phyloP scores from a whole-genome alignment of 768 basidiomycete species.

The Amanita exitialis region DNA sequence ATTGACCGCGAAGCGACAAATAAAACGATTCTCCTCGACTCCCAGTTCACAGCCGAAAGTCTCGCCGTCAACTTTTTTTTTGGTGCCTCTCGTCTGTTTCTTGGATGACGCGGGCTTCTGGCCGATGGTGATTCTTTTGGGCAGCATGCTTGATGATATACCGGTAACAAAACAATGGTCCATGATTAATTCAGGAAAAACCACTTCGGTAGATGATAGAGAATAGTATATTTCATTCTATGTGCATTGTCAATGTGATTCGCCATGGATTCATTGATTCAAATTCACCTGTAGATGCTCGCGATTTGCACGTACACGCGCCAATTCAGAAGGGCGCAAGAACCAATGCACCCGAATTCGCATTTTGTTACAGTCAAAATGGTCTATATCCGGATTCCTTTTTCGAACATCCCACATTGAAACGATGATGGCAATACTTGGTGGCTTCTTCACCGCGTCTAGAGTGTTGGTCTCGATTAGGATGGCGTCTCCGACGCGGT shows the following conservation, averaged over 20 bases:
- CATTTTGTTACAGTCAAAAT: constrained; percentile 24
- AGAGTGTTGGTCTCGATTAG: constrained; percentile 41
- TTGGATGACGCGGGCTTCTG: constrained; percentile 7
- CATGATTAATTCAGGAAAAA: constrained; percentile 42
- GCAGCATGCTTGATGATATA: constrained; percentile 8
- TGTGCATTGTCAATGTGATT: not conserved
- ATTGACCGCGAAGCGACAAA: constrained; percentile 51
- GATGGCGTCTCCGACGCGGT: constrained; percentile 57
- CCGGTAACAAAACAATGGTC: constrained; percentile 40
- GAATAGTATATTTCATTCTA: constrained; percentile 76
- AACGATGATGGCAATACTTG: constrained; percentile 61
- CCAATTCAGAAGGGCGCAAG: constrained; percentile 52
- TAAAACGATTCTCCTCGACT: constrained; percentile 21
- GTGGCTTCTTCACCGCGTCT: constrained; percentile 28
- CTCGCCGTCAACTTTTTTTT: not conserved
- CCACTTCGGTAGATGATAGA: constrained; percentile 32
- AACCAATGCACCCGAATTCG: constrained; percentile 70
- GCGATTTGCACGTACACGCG: constrained; percentile 48
- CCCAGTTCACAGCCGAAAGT: constrained; percentile 3
- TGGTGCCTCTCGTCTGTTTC: not conserved
- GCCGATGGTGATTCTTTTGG: constrained; percentile 6
- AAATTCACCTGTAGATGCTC: constrained; percentile 45
- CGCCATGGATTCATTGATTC: not conserved
- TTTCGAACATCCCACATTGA: constrained; percentile 53
- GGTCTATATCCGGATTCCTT: constrained; percentile 18